Percentiles rank a stretch among this genome's conserved stretches.
Evolutionary conservation across 1,284 basidiomycete species (phyloP).

Genomic region (Ceratobasidium papillatum): DNA sequence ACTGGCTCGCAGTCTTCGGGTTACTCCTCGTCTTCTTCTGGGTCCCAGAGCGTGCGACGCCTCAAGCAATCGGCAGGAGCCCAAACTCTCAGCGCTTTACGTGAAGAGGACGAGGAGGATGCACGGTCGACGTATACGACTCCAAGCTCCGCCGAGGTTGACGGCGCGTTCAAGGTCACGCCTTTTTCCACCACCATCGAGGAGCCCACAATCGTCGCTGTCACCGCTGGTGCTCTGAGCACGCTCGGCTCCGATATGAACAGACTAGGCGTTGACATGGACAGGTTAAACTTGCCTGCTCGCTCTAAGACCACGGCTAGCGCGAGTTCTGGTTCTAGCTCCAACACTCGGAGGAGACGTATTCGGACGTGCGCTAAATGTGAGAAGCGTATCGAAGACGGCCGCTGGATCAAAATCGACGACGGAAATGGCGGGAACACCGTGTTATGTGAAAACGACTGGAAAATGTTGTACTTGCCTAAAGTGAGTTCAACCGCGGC

Average conservation of each 20-base stretch:
- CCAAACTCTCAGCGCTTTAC: conserved; percentile 28
- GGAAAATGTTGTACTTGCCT: conserved; percentile 93
- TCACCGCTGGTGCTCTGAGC: conserved; percentile 17
- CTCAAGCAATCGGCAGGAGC: conserved; percentile 31
- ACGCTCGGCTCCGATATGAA: conserved; percentile 23
- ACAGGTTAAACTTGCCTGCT: conserved; percentile 26
- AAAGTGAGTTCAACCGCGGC: conserved; percentile 62
- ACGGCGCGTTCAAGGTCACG: conserved; percentile 25
- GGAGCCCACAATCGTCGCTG: conserved; percentile 8
- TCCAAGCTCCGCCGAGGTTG: conserved; percentile 30
- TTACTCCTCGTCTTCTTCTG: conserved; percentile 41
- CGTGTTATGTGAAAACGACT: conserved; percentile 82
- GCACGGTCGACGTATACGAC: conserved; percentile 26
- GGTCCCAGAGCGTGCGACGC: conserved; percentile 32
- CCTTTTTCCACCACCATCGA: neutral
- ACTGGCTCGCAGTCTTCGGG: conserved; percentile 29
- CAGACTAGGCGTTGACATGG: neutral
- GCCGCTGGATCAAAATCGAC: conserved; percentile 81
- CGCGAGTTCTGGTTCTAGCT: conserved; percentile 32
- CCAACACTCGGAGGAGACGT: conserved; percentile 36
- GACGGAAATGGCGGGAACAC: conserved; percentile 59
- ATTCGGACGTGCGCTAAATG: conserved; percentile 68
- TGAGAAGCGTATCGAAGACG: conserved; percentile 72
- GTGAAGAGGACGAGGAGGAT: conserved; percentile 42
- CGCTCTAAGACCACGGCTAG: conserved; percentile 21